Percentiles rank a stretch among this genome's conserved stretches.
Conservation (phyloP, 164 flowering plant genomes). For the Warburgia ugandensis region DNA sequence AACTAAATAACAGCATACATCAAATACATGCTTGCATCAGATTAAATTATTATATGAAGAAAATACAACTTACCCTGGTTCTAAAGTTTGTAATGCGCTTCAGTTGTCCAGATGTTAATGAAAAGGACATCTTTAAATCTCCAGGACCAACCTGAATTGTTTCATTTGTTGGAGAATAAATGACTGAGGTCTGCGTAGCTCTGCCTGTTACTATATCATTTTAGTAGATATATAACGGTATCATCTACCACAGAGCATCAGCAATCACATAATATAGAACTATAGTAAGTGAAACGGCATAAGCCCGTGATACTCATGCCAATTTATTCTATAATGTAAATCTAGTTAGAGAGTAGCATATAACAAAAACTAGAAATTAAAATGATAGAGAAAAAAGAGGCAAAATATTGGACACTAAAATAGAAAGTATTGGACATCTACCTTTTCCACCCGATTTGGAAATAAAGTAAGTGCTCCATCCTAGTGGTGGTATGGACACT, state of each 20-base stretch:
- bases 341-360: too few species aligned
- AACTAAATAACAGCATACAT: too few species aligned
- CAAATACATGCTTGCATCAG: too few species aligned
- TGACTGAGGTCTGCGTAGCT: constrained; percentile 15
- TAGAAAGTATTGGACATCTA: constrained; percentile 6
- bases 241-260: too few species aligned
- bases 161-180: constrained; percentile 27
- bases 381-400: too few species aligned
- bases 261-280: too few species aligned
- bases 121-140: constrained; percentile 63
- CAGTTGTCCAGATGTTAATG: constrained; percentile 54
- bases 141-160: constrained; percentile 71
- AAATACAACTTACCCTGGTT: constrained; percentile 46
- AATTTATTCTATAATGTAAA: too few species aligned
- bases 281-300: too few species aligned
- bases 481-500: constrained; percentile 68
- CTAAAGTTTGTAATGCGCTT: constrained; percentile 46
- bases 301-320: too few species aligned
- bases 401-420: too few species aligned
- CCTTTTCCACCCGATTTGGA: constrained; percentile 37
- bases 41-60: not conserved
- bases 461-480: constrained; percentile 79
- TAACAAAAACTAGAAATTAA: too few species aligned
- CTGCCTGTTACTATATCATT: constrained; percentile 24
- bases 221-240: too few species aligned